Base-by-base conservation (phyloP, 768 basidiomycete genomes). In the Phylloporus scabripes region DNA sequence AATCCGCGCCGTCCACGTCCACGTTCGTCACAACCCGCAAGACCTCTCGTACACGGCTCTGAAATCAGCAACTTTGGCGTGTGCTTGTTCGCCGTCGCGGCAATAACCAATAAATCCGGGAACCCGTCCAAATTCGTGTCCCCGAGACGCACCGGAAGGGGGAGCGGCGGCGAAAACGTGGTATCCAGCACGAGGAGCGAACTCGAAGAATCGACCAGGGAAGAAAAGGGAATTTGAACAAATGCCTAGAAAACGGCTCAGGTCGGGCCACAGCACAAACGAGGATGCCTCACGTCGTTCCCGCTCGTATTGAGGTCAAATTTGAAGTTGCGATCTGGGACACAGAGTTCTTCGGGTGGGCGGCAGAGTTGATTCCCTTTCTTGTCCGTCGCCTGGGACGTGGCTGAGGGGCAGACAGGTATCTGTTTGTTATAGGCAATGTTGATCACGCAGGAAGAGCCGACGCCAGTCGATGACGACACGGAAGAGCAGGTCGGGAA, bases 61-160 rank as follows among this genome's bases (percentile, higher is more conserved):
- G 85, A 89, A 53, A 78, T 75, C 4, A 86, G 60, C 20, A 92
- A 65, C 46, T 77, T 75, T 0, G 87, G 86, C 5, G 75, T 78
- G 17, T 73, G 76, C 45, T 72, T 70, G 55, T 47, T 50, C 56
- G 36, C 75, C 60, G 5, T 76, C 55, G 66, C 80, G 1, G 76
- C 60, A 20, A 83, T 81, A 8, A 81, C 59, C 7, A 96, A 69
- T 7, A 97, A 60, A 58, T 98, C 96, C 0, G 95, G 93, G 68
- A 87, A 98, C 2, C 96, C 96, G 62, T 98, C 94, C 17, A 95
- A 74, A 65, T 97, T 87, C 44, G 79, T 85, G 68, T 99, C 96
- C 28, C 93, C 96, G 0, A 93, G 70, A 52, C 83, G 84, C 42
- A 97, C 66, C 0, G 91, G 76, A 14, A 94, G 67, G 0, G 94